Evolutionary conservation across 2,329 filamentous ascomycete genomes (phyloP), one percentile per base, ranked within the genome.

Genomic region (Phaeosphaeriaceae sp.): DNA sequence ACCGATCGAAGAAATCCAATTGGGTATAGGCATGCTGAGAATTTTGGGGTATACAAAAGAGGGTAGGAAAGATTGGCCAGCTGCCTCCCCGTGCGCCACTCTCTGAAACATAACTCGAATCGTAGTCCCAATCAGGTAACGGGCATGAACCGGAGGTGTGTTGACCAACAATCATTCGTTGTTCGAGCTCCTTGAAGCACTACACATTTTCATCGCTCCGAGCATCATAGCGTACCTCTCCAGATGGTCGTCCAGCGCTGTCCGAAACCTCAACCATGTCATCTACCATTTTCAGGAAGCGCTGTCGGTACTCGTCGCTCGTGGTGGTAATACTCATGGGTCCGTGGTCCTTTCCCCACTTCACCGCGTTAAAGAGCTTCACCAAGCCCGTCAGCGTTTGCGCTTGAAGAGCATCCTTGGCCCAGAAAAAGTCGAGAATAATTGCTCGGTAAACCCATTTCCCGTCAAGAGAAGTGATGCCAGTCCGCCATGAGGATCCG

Each of bases 351-450:
- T 85, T 86, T 25, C 91, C 78, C 52, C 63, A 66, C 56, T 76
- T 74, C 17, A 77, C 21, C 13, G 83, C 67, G 66, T 91, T 91
- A 67, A 88, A 90, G 0, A 83, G 77, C 49, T 84, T 84, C 57
- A 92, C 85, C 36, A 91, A 74, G 0, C 84, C 83, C 0, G 89
- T 91, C 84, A 92, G 85, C 1, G 85, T 80, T 72, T 84, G 85
- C 0, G 90, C 86, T 53, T 86, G 88, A 0, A 88, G 67, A 64
- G 88, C 89, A 74, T 91, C 89, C 75, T 89, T 91, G 0, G 89
- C 86, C 90, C 90, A 92, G 79, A 92, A 91, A 77, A 93, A 92
- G 74, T 92, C 90, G 33, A 92, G 79, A 15, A 92, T 76, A 0
- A 88, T 84, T 3, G 85, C 88, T 2, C 89, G 84, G 68, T 91